These are phyloP conservation scores for Cladophialophora immunda DNA, from an alignment of 2,329 filamentous ascomycete species.

Conservation along the genomic window DNA sequence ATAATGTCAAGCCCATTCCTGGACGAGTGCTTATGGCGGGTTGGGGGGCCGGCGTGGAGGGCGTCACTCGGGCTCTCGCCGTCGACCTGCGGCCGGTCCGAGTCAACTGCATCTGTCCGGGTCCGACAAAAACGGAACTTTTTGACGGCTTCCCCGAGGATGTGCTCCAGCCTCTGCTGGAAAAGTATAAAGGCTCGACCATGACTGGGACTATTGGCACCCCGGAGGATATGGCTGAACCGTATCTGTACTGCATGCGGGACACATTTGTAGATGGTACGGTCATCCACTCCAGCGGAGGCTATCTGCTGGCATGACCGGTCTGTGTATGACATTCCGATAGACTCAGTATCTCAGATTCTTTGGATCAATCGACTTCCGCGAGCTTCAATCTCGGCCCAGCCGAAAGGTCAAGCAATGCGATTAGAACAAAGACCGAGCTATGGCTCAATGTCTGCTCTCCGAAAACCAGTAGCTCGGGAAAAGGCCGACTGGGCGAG, in stretches of 20 bases:
- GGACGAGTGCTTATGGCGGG: conserved; percentile 54
- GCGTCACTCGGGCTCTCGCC: conserved; percentile 49
- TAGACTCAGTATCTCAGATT: too few species aligned
- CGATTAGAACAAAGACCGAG: too few species aligned
- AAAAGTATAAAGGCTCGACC: too few species aligned
- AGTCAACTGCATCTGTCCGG: conserved; percentile 53
- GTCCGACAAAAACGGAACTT: conserved; percentile 49
- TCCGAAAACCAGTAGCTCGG: too few species aligned
- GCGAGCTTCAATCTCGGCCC: too few species aligned
- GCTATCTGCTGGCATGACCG: conserved; percentile 43
- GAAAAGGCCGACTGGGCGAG: too few species aligned
- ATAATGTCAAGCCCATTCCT: conserved; percentile 59
- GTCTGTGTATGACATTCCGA: too few species aligned
- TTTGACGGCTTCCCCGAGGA: conserved; percentile 17
- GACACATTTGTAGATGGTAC: conserved; percentile 51
- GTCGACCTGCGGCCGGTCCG: conserved; percentile 54
- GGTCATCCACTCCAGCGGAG: conserved; percentile 48
- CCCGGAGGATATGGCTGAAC: conserved; percentile 53
- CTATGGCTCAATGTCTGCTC: too few species aligned
- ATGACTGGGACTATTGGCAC: too few species aligned
- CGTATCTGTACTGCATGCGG: conserved; percentile 55
- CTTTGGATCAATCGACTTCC: too few species aligned
- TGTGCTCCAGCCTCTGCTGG: background rate
- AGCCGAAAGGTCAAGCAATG: too few species aligned
- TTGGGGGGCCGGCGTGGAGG: conserved; percentile 44